A percentile compares a stretch with the other conserved stretches of the same genome.
These are phyloP conservation scores for Ganoderma boninense DNA, from an alignment of 1,284 basidiomycete species.

Conservation along the genomic window DNA sequence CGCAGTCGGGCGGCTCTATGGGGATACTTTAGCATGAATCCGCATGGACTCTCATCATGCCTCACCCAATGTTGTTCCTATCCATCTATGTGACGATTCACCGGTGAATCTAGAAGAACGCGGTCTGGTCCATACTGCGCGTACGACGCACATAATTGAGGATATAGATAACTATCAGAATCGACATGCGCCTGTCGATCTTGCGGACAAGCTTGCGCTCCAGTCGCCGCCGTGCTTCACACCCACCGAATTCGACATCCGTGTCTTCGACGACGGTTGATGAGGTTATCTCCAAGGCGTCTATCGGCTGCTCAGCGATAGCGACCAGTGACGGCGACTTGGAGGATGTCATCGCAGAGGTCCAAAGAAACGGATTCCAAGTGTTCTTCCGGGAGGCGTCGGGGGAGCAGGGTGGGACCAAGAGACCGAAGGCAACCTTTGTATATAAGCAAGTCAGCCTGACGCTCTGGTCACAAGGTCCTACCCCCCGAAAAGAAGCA, in stretches of 20 bases:
- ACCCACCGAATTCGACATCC: conserved; percentile 51
- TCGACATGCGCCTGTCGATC: conserved; percentile 69
- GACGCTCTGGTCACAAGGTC: not conserved
- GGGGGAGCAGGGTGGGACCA: not conserved
- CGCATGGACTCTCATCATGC: conserved; percentile 18
- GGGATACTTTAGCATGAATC: not conserved
- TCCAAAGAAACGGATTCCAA: no score
- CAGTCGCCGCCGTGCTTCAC: conserved; percentile 49
- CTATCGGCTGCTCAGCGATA: conserved; percentile 19
- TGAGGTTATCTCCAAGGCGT: conserved; percentile 17
- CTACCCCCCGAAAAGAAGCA: not conserved
- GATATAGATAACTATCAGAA: conserved; percentile 72
- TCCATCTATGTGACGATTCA: conserved; percentile 55
- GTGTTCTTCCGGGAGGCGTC: not conserved
- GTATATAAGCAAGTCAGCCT: not conserved
- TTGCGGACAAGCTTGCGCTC: conserved; percentile 65
- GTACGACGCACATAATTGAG: conserved; percentile 62
- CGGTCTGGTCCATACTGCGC: no score
- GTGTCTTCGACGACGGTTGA: conserved; percentile 14
- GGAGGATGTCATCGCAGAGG: conserved; percentile 18
- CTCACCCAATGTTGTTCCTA: conserved; percentile 69
- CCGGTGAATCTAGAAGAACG: not conserved
- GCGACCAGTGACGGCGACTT: conserved; percentile 18
- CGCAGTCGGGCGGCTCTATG: conserved; percentile 68
- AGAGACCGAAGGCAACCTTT: not conserved